Evolutionary conservation across 1,284 basidiomycete species (phyloP).

Genomic region (Bondarzewia mesenterica): DNA sequence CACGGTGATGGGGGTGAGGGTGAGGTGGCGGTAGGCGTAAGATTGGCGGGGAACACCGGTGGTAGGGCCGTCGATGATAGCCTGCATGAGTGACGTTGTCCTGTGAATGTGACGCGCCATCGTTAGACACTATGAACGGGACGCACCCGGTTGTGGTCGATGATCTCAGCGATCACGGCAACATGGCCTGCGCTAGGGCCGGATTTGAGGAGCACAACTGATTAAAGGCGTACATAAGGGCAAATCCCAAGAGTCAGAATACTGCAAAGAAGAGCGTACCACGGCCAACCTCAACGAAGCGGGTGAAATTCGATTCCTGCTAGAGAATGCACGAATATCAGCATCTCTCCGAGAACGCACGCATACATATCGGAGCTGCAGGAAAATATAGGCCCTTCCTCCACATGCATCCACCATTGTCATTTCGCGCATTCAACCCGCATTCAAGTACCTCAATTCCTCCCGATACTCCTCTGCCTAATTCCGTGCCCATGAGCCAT

Average conservation of each 20-base stretch:
- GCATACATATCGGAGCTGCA: background rate
- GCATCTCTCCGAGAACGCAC: background rate
- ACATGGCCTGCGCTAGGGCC: conserved; percentile 86
- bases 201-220: conserved; percentile 91
- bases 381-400: background rate
- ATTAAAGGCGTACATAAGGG: background rate
- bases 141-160: conserved; percentile 97
- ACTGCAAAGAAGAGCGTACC: conserved; percentile 36
- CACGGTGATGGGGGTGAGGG: conserved; percentile 84
- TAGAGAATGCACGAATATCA: background rate
- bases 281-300: conserved; percentile 97
- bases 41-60: conserved; percentile 90
- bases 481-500: too few species aligned
- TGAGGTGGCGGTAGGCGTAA: conserved; percentile 88
- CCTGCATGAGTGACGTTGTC: conserved; percentile 38
- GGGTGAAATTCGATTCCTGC: conserved; percentile 84
- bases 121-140: background rate
- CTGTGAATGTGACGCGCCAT: too few species aligned
- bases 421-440: too few species aligned
- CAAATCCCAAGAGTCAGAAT: background rate
- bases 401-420: too few species aligned
- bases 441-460: too few species aligned
- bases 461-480: too few species aligned
- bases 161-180: conserved; percentile 94
- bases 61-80: conserved; percentile 90